These are phyloP conservation scores for Lactarius indigo DNA, from an alignment of 768 basidiomycete species.

Conservation along the genomic window DNA sequence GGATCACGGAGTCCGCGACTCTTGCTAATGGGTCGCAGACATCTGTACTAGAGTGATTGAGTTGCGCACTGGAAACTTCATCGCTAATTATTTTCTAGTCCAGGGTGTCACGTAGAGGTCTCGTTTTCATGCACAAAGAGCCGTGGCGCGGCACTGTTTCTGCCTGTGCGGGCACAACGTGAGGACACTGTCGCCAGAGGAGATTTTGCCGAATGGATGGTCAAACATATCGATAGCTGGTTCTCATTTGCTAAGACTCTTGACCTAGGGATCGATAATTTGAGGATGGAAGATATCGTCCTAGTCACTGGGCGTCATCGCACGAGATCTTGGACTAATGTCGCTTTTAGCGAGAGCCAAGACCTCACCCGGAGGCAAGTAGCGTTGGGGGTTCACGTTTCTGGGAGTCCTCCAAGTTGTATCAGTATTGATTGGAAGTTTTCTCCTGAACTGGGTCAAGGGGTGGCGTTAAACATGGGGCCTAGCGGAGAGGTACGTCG, in stretches of 20 bases:
- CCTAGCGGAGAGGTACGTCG: background rate
- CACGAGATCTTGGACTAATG: background rate
- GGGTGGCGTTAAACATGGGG: background rate
- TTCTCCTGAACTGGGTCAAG: background rate
- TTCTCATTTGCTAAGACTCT: background rate
- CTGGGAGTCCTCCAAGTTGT: background rate
- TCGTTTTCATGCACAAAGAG: background rate
- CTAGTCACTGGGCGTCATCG: background rate
- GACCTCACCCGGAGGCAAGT: background rate
- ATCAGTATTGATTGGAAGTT: background rate
- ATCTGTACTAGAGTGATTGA: background rate
- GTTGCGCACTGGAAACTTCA: background rate
- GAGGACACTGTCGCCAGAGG: background rate
- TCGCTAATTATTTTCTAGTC: background rate
- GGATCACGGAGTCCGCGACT: background rate
- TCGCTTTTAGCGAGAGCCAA: background rate
- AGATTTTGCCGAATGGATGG: background rate
- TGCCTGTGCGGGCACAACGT: background rate
- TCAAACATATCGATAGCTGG: background rate
- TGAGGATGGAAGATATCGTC: background rate
- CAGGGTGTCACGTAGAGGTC: background rate
- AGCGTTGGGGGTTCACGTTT: background rate
- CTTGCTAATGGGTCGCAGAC: background rate
- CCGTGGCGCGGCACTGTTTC: background rate
- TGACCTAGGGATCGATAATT: background rate